Percentiles rank a stretch among this genome's conserved stretches.
phyloP scores from a whole-genome alignment of 139 green algal genomes.

The Picochlorum sp. region DNA sequence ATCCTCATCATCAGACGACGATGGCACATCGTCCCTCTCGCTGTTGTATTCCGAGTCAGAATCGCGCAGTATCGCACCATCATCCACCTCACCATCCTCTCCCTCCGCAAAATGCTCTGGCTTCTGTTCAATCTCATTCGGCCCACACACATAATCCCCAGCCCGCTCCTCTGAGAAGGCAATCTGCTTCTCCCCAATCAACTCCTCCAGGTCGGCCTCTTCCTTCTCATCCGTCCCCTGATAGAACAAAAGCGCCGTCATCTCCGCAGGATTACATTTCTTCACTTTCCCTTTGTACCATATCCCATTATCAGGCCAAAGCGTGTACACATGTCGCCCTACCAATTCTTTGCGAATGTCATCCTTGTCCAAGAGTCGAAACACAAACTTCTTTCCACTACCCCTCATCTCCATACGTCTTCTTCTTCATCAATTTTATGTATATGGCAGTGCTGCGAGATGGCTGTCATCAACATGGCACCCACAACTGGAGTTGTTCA shows the following conservation, averaged over 20 bases:
- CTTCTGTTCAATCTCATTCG: neutral
- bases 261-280: neutral
- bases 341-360: neutral
- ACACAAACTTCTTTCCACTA: conserved; percentile 4
- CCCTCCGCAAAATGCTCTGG: conserved; percentile 2
- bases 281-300: conserved; percentile 10
- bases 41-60: neutral
- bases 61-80: neutral
- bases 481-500: no score
- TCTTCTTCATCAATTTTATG: neutral
- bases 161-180: conserved; percentile 5
- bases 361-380: neutral
- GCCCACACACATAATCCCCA: neutral
- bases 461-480: no score
- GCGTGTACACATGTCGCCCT: conserved; percentile 6
- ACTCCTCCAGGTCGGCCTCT: conserved; percentile 5
- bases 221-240: conserved; percentile 11
- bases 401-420: neutral
- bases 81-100: neutral
- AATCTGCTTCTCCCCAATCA: neutral
- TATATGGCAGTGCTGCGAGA: no score
- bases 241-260: conserved; percentile 3
- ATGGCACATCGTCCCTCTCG: neutral
- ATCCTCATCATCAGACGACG: conserved; percentile 5
- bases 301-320: conserved; percentile 10